Evolutionary conservation across 176 grass and related monocot species (phyloP), one percentile per base, ranked within the genome.

Genomic region (Avena atlantica): DNA sequence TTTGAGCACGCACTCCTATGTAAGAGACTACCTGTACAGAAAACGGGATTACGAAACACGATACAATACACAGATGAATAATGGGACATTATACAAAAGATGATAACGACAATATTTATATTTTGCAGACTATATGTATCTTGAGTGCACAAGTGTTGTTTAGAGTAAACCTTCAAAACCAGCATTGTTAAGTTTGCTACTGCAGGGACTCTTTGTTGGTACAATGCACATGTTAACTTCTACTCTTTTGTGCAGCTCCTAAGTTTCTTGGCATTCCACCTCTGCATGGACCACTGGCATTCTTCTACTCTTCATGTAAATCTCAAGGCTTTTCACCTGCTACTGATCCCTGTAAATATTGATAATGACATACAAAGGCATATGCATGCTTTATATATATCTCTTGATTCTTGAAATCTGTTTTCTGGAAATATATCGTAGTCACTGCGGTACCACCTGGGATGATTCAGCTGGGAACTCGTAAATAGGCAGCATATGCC

Each of bases 181-280:
- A 66, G 29, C 63, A 7, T 31, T 66, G 63, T 66, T 66, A 12
- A 66, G 63, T 66, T 66, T 66, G 25, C 12, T 66, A 13, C 12
- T 31, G 23, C 12, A 31, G 24, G 5, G 25, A 66, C 24, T 15
- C 12, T 31, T 66, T 8, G 12, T 15, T 31, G 63, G 63, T 8
- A 66, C 6, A 12, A 66, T 66, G 15, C 60, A 66, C 25, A 66
- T 31, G 12, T 27, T 66, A 66, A 66, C 63, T 66, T 31, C 12
- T 66, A 66, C 63, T 66, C 63, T 31, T 31, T 31, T 66, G 21
- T 66, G 25, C 63, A 66, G 63, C 63, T 66, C 63, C 63, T 66
- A 66, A 29, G 63, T 29, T 31, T 66, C 5, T 66, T 29, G 12
- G 63, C 5, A 15, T 31, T 66, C 63, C 4, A 66, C 63, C 63